Conservation (phyloP, 371 early-diverging fungal genomes). For the Nematocida homosporus region DNA sequence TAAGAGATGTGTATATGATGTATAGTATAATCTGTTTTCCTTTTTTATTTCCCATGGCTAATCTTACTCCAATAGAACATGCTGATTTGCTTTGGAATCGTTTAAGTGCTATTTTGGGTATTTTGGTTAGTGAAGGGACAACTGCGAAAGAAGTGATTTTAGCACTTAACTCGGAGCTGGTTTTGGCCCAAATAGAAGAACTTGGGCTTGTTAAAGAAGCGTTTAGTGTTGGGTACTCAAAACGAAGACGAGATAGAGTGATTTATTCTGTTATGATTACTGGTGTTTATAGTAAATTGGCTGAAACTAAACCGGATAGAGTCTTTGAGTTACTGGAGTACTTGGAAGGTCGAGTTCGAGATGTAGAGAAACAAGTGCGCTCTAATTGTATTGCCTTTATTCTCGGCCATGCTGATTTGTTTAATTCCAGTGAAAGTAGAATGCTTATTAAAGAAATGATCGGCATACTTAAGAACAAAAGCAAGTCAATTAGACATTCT, state of each 20-base stretch:
- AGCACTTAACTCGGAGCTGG: neutral
- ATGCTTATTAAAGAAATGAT: constrained; percentile 27
- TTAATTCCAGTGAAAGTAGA: neutral
- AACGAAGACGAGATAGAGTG: constrained; percentile 25
- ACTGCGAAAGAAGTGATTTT: constrained; percentile 12
- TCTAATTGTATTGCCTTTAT: constrained; percentile 14
- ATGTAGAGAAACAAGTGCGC: constrained; percentile 31
- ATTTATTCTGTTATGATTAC: constrained; percentile 11
- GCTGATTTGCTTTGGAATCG: neutral
- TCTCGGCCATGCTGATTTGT: neutral
- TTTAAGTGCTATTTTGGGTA: neutral
- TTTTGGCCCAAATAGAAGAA: neutral
- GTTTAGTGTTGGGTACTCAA: constrained; percentile 9
- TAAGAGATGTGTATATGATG: neutral
- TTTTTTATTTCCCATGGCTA: constrained; percentile 16
- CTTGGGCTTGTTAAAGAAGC: neutral
- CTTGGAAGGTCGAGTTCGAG: constrained; percentile 8
- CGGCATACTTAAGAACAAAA: constrained; percentile 44
- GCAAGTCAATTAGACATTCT: neutral
- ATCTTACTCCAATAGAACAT: neutral
- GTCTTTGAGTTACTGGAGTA: constrained; percentile 36
- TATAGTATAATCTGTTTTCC: neutral
- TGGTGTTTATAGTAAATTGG: neutral
- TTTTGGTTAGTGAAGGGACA: constrained; percentile 22
- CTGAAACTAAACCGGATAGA: neutral